A percentile compares a stretch with the other conserved stretches of the same genome.
Evolutionary conservation across 1,284 basidiomycete species (phyloP).

Genomic region (Boletus sp.): DNA sequence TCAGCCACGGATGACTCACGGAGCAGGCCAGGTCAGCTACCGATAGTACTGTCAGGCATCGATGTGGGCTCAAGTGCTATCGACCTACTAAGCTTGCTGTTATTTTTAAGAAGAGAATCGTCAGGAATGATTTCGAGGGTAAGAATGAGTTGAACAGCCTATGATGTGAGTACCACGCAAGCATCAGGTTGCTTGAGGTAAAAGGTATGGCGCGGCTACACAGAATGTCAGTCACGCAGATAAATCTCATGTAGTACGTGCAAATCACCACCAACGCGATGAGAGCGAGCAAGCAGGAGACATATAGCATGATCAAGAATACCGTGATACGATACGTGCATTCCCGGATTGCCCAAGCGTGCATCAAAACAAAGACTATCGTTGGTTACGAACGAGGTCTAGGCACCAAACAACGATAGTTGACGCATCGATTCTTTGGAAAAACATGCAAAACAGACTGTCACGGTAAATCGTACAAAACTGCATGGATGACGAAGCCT

Average conservation of each 20-base stretch:
- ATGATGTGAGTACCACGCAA: too few relatives aligned
- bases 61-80: too few relatives aligned
- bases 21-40: slow-evolving; percentile 13
- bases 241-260: too few relatives aligned
- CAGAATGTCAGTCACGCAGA: too few relatives aligned
- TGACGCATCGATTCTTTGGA: not conserved
- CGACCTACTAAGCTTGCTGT: too few relatives aligned
- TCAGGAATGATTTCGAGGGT: too few relatives aligned
- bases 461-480: slow-evolving; percentile 13
- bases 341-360: slow-evolving; percentile 21
- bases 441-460: not conserved
- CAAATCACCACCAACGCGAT: too few relatives aligned
- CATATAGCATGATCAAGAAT: slow-evolving; percentile 10
- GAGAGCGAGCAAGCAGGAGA: not conserved
- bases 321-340: slow-evolving; percentile 10
- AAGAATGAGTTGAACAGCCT: too few relatives aligned
- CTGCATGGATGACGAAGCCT: not conserved
- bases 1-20: not conserved
- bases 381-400: too few relatives aligned
- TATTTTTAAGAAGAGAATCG: too few relatives aligned
- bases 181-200: too few relatives aligned
- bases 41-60: not conserved
- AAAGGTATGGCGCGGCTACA: too few relatives aligned
- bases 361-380: slow-evolving; percentile 18
- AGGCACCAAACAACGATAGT: not conserved